Evolutionary conservation across 768 basidiomycete species (phyloP).

Genomic region (Mycena galopus): DNA sequence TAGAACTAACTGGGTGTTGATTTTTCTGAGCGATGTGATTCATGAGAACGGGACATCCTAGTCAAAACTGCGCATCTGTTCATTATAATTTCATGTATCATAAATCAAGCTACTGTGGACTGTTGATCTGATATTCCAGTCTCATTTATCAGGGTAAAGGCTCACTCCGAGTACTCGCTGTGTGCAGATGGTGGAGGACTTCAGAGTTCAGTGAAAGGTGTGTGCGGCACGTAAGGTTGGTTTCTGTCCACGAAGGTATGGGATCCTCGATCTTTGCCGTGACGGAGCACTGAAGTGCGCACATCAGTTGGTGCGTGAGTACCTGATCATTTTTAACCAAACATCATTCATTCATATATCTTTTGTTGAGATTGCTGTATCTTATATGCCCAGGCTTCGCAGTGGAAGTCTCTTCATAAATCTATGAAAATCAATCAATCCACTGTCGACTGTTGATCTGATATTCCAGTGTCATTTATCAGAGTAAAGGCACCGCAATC

Average conservation of each 20-base stretch:
- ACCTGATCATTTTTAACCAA: background rate
- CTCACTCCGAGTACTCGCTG: background rate
- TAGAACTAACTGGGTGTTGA: background rate
- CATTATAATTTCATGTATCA: constrained; percentile 1
- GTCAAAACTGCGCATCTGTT: background rate
- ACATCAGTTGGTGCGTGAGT: background rate
- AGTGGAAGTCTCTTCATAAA: background rate
- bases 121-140: background rate
- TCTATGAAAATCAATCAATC: no score
- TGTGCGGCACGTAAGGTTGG: background rate
- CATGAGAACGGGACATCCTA: background rate
- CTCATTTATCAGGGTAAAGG: constrained; percentile 1
- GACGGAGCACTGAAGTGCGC: background rate
- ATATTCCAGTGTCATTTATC: no score
- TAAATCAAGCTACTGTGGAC: background rate
- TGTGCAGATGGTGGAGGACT: background rate
- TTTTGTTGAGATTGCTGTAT: background rate
- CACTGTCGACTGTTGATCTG: no score
- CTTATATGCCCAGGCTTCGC: background rate
- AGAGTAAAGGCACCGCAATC: no score
- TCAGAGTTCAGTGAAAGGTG: background rate
- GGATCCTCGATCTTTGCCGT: background rate
- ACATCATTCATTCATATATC: background rate
- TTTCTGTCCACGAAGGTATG: background rate
- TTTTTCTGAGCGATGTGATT: background rate